Evolutionary conservation across 2,329 filamentous ascomycete species (phyloP).

Genomic region (Emmonsiellopsis sp.): DNA sequence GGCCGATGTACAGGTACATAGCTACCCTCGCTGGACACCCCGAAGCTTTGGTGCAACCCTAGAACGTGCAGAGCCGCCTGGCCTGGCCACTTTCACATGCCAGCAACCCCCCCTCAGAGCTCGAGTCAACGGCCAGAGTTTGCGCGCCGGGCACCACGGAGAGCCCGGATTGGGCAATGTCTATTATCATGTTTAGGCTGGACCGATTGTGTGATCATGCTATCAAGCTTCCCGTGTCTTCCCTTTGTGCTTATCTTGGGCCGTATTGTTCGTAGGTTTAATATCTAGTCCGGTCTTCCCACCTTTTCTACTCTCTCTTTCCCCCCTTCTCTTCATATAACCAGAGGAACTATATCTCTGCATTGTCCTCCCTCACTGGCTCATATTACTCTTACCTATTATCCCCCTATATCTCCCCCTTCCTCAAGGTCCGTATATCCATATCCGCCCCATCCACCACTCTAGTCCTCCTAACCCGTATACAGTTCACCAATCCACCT

Average conservation of each 20-base stretch:
- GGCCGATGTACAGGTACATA: too few relatives aligned
- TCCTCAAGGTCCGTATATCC: background rate
- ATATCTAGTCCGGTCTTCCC: too few relatives aligned
- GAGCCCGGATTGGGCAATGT: background rate
- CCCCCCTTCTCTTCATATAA: background rate
- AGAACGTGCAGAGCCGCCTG: background rate
- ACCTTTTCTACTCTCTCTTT: background rate
- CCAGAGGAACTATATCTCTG: too few relatives aligned
- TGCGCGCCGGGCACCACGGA: background rate
- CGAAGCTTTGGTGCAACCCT: background rate
- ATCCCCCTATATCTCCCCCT: background rate
- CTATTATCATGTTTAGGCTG: background rate
- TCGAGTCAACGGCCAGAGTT: background rate
- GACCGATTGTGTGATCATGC: too few relatives aligned
- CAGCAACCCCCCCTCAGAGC: background rate
- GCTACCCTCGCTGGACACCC: too few relatives aligned
- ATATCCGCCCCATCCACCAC: background rate
- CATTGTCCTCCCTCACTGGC: background rate
- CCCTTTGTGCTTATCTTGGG: background rate
- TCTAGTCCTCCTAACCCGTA: background rate
- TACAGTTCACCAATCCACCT: background rate
- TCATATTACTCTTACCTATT: background rate
- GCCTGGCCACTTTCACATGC: constrained; percentile 3
- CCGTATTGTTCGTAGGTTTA: too few relatives aligned
- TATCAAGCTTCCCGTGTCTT: background rate